Base-by-base conservation (phyloP, 2,329 filamentous ascomycete genomes). In the Aspergillus sp. region DNA sequence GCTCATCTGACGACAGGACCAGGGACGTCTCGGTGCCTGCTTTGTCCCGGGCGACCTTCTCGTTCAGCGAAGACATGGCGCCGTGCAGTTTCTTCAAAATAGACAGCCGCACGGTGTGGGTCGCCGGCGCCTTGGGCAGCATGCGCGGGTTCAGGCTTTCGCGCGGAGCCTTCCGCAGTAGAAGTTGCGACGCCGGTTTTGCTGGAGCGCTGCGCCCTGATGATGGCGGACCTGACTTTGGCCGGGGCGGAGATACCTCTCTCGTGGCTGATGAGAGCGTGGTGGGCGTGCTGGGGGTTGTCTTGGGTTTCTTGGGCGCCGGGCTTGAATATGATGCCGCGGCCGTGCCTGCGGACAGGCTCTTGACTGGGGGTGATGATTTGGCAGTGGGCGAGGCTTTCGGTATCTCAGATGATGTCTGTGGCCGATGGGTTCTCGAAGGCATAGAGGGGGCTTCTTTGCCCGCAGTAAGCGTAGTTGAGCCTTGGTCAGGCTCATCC, bases 121-220 rank as follows among this genome's bases (percentile, higher is more conserved):
- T 57, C 20, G 73, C 75, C 29, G 76, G 76, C 9, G 76, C 69
- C 45, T 73, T 75, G 1, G 65, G 52, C 14, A 79, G 57, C 64
- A 76, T 73, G 50, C 76, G 70, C 25, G 76, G 76, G 53, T 77
- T 77, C 38, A 79, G 58, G 5, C 65, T 62, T 64, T 78, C 76
- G 47, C 70, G 71, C 5, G 68, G 71, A 9, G 63, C 66, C 32
- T 69, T 64, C 47, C 71, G 64, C 49, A 62, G 61, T 36, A 64
- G 58, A 4, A 65, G 53, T 21, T 50, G 38, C 21, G 53, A 47
- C 21, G 47, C 25, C 16, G 38, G 13, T 10, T 48, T 55, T 42
- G 40, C 7, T 47, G 21, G 20, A 50, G 14, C 29, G 52, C 32
- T 9, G 51, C n/a, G 20, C 7, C 25, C 17, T 45, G 43, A 20